phyloP scores from a whole-genome alignment of 345 rosid genomes.

The Euphorbia tirucalli region DNA sequence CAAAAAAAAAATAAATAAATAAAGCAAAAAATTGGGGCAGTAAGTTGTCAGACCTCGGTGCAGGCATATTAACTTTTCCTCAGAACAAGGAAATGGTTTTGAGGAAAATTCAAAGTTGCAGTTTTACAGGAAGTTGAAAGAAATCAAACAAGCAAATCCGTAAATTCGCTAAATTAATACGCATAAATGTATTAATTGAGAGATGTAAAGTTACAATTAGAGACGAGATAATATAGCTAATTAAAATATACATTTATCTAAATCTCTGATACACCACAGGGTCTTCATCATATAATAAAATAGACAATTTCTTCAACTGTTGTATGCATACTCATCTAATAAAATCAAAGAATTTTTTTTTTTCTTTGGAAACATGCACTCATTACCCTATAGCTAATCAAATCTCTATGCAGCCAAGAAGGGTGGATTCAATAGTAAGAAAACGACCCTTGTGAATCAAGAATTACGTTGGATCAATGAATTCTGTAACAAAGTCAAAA shows the following conservation, averaged over 20 bases:
- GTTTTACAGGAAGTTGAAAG: no score
- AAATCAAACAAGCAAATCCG: not conserved
- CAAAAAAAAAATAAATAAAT: not conserved
- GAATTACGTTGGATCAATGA: no score
- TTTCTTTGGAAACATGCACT: conserved; percentile 4
- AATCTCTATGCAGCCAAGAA: no score
- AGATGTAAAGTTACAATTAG: not conserved
- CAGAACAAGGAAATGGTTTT: not conserved
- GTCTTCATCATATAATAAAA: not conserved
- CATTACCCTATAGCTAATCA: not conserved
- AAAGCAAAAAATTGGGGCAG: not conserved
- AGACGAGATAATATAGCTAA: not conserved
- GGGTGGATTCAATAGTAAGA: no score
- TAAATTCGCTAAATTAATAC: not conserved
- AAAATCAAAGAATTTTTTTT: conserved; percentile 21
- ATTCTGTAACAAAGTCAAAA: no score
- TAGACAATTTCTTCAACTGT: not conserved
- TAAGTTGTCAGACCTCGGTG: not conserved
- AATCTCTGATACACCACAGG: not conserved
- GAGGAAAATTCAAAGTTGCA: not conserved
- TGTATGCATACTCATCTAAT: conserved; percentile 8
- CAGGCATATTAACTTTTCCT: not conserved
- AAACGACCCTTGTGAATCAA: no score
- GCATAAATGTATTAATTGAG: not conserved
- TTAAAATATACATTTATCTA: not conserved